Conservation (phyloP, 495 filamentous ascomycete genomes). For the Elaphomyces granulatus region DNA sequence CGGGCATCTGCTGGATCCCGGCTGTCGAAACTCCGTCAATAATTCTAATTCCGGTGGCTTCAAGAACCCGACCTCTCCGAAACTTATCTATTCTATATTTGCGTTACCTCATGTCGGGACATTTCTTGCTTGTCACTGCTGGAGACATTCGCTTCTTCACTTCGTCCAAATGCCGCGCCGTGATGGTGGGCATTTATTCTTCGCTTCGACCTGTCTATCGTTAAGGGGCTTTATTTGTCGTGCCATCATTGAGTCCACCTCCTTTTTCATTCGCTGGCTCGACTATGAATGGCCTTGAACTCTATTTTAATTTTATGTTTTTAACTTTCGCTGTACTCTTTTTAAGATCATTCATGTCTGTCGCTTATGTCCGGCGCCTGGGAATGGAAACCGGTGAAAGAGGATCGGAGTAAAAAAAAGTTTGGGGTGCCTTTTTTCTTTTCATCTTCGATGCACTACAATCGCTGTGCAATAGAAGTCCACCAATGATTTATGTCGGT, state of each 20-base stretch:
- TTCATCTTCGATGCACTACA: too few species aligned
- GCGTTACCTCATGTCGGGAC: conserved; percentile 4
- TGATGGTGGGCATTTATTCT: conserved; percentile 1
- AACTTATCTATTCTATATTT: too few species aligned
- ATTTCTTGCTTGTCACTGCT: conserved; percentile 10
- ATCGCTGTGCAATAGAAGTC: background rate
- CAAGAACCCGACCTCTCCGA: background rate
- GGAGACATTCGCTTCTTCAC: conserved; percentile 34
- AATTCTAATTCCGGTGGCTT: conserved; percentile 30
- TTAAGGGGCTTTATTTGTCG: conserved; percentile 26
- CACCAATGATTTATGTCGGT: background rate
- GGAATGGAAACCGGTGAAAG: conserved; percentile 9
- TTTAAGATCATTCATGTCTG: conserved; percentile 26
- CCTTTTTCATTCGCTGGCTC: conserved; percentile 18
- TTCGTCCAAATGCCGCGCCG: conserved; percentile 8
- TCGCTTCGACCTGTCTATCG: conserved; percentile 6
- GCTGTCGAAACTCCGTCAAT: conserved; percentile 22
- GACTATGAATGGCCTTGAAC: conserved; percentile 8
- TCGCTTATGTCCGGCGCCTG: conserved; percentile 34
- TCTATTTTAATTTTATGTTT: too few species aligned
- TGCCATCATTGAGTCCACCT: conserved; percentile 17
- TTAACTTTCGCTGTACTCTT: background rate
- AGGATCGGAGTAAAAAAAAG: conserved; percentile 20
- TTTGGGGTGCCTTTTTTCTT: conserved; percentile 19
- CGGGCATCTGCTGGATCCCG: background rate